Evolutionary conservation across 1,139 yeast genomes (phyloP).

Genomic region (Sugiyamaella paludigena): DNA sequence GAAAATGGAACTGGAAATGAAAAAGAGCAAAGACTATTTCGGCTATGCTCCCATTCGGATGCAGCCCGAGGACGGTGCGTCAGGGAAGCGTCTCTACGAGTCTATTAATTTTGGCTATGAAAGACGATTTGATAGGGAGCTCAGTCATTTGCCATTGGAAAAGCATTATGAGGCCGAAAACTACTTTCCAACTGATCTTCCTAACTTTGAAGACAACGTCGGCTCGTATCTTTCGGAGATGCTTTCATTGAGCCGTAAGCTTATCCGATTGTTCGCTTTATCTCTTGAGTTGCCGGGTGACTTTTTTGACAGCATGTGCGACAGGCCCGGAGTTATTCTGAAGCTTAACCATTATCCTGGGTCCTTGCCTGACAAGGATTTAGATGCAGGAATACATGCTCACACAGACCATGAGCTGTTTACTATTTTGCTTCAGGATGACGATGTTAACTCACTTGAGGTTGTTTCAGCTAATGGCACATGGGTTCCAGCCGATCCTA

Average conservation of each 20-base stretch:
- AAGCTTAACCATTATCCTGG: constrained; percentile 4
- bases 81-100: background rate
- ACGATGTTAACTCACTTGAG: constrained; percentile 35
- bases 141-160: background rate
- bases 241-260: background rate
- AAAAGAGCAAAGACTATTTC: background rate
- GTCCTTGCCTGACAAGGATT: background rate
- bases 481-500: constrained; percentile 37
- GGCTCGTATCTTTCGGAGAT: background rate
- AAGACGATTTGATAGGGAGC: background rate
- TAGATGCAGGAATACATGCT: constrained; percentile 38
- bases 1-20: background rate
- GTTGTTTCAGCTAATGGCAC: constrained; percentile 35
- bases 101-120: background rate
- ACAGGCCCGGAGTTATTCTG: background rate
- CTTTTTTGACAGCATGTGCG: background rate
- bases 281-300: background rate
- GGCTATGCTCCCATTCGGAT: background rate
- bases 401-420: constrained; percentile 43
- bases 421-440: constrained; percentile 34
- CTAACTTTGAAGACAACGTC: constrained; percentile 1
- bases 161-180: background rate
- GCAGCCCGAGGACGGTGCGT: background rate
- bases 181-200: constrained; percentile 1
- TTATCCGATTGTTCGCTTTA: background rate